A percentile compares a stretch with the other conserved stretches of the same genome.
Evolutionary conservation across 257 asterid genomes (phyloP).

Genomic region (Gentiana straminea): DNA sequence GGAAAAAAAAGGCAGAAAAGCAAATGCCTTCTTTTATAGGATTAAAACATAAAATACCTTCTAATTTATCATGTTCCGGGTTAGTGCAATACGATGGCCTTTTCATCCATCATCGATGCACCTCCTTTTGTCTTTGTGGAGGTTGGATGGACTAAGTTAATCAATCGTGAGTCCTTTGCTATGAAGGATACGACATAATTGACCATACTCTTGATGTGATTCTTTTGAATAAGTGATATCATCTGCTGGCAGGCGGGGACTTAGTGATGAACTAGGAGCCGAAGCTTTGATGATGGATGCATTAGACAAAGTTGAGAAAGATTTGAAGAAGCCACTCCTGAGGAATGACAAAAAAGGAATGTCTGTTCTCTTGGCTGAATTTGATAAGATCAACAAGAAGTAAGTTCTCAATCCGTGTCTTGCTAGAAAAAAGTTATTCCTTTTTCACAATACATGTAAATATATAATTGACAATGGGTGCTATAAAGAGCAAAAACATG

Average conservation of each 20-base stretch:
- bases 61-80: too few relatives aligned
- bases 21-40: too few relatives aligned
- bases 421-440: neutral
- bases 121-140: too few relatives aligned
- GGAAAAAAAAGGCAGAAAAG: too few relatives aligned
- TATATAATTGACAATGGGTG: neutral
- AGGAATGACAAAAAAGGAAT: constrained; percentile 89
- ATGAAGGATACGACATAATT: too few relatives aligned
- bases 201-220: too few relatives aligned
- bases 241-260: constrained; percentile 61
- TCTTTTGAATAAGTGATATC: neutral
- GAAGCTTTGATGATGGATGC: constrained; percentile 84
- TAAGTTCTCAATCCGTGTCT: constrained; percentile 22
- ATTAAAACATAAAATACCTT: too few relatives aligned
- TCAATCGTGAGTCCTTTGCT: too few relatives aligned
- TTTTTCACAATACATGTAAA: neutral
- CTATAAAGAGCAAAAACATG: neutral
- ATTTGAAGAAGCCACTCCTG: constrained; percentile 72
- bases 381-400: constrained; percentile 91
- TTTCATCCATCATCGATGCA: too few relatives aligned
- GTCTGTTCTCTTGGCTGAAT: constrained; percentile 63
- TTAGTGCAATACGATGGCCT: too few relatives aligned
- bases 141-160: too few relatives aligned
- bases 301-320: constrained; percentile 82
- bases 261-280: constrained; percentile 68